Evolutionary conservation across 306 rosid genomes (phyloP).

Genomic region (Argentina anserina): DNA sequence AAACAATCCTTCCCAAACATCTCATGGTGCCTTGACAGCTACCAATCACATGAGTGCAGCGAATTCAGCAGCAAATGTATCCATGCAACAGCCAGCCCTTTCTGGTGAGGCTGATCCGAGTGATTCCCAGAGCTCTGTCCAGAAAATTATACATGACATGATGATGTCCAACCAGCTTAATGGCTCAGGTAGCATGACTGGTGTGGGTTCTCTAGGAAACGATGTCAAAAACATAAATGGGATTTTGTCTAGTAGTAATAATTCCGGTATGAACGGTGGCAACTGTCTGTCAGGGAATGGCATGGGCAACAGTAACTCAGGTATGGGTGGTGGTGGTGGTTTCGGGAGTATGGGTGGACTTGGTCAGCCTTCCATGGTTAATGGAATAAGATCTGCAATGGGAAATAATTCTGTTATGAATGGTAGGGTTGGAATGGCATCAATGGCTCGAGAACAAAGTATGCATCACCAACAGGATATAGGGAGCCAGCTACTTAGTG

Average conservation of each 20-base stretch:
- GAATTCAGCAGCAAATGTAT: conserved; percentile 65
- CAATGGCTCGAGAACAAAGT: conserved; percentile 74
- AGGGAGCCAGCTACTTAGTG: conserved; percentile 82
- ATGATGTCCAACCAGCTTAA: conserved; percentile 66
- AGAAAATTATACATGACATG: conserved; percentile 75
- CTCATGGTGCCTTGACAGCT: conserved; percentile 55
- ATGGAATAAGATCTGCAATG: conserved; percentile 72
- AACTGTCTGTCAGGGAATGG: conserved; percentile 62
- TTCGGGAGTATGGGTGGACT: conserved; percentile 67
- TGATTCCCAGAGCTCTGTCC: conserved; percentile 85
- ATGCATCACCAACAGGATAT: conserved; percentile 75
- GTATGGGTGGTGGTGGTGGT: conserved; percentile 50
- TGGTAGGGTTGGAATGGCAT: conserved; percentile 79
- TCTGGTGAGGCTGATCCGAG: conserved; percentile 73
- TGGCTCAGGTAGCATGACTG: conserved; percentile 52
- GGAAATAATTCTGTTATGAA: conserved; percentile 76
- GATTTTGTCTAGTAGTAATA: conserved; percentile 45
- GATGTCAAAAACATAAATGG: conserved; percentile 74
- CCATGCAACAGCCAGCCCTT: conserved; percentile 71
- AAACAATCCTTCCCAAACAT: conserved; percentile 66
- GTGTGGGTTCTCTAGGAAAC: conserved; percentile 64
- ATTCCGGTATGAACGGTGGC: conserved; percentile 50
- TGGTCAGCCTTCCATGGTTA: conserved; percentile 68
- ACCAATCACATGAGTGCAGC: conserved; percentile 70
- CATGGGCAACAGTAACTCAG: conserved; percentile 48